Percentiles rank a stretch among this genome's conserved stretches.
Evolutionary conservation across 306 rosid species (phyloP).

Genomic region (Dalbergia oliveri): DNA sequence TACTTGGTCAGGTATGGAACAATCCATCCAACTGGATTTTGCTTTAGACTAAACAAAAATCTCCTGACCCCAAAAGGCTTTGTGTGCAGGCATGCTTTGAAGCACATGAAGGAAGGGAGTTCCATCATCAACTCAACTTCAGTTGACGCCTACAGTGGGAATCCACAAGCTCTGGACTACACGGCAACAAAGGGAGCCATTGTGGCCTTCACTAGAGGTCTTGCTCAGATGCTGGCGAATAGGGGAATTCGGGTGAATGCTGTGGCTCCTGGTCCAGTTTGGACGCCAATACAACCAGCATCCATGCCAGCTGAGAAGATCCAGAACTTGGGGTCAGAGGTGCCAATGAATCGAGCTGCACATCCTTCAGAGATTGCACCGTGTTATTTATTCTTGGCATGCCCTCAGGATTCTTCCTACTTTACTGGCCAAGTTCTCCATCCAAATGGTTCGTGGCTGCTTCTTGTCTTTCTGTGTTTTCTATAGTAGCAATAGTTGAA

Average conservation of each 20-base stretch:
- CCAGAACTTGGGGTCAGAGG: constrained; percentile 52
- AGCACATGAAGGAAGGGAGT: constrained; percentile 72
- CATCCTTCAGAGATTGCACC: constrained; percentile 74
- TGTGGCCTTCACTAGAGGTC: constrained; percentile 60
- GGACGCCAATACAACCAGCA: constrained; percentile 68
- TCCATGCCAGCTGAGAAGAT: constrained; percentile 53
- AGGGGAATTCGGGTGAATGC: constrained; percentile 71
- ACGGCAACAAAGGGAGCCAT: constrained; percentile 63
- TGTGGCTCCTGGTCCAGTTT: constrained; percentile 73
- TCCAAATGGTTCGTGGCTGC: constrained; percentile 53
- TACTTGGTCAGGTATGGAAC: constrained; percentile 55
- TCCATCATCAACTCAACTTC: constrained; percentile 67
- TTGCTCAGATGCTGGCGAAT: constrained; percentile 53
- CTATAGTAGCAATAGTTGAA: background rate
- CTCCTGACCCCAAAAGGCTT: background rate
- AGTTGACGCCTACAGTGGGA: constrained; percentile 58
- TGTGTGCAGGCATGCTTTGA: constrained; percentile 63
- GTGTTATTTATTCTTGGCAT: constrained; percentile 64
- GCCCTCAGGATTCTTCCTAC: constrained; percentile 60
- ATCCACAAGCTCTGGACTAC: constrained; percentile 55
- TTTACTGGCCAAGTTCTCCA: constrained; percentile 65
- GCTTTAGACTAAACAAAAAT: background rate
- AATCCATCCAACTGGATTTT: background rate
- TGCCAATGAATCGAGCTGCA: constrained; percentile 63
- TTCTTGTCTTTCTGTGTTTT: background rate